Evolutionary conservation across 805 yeast species (phyloP).

Genomic region (Phaffomyces opuntiae): DNA sequence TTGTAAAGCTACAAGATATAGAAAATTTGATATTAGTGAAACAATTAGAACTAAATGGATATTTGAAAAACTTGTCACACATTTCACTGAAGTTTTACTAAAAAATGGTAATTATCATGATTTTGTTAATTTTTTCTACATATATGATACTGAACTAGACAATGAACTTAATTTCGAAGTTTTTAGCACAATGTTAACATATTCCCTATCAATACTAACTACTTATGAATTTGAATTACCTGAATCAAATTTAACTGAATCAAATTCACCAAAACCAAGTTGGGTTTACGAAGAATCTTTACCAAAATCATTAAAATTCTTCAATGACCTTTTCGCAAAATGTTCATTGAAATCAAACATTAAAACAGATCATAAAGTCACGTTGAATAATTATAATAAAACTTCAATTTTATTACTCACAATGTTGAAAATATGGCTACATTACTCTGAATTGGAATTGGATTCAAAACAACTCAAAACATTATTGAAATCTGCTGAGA

Average conservation of each 20-base stretch:
- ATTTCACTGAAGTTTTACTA: neutral
- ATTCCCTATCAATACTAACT: slow-evolving; percentile 13
- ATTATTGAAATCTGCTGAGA: slow-evolving; percentile 5
- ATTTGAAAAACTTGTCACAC: neutral
- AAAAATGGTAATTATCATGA: slow-evolving; percentile 12
- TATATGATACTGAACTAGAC: slow-evolving; percentile 7
- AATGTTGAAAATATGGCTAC: slow-evolving; percentile 13
- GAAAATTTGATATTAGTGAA: neutral
- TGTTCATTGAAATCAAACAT: neutral
- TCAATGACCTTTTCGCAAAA: slow-evolving; percentile 11
- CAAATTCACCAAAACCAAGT: neutral
- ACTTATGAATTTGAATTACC: slow-evolving; percentile 8
- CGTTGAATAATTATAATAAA: slow-evolving; percentile 8
- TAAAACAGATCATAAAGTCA: neutral
- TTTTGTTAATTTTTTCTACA: slow-evolving; percentile 10
- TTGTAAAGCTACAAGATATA: neutral
- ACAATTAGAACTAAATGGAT: neutral
- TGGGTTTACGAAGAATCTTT: slow-evolving; percentile 7
- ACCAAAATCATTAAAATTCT: neutral
- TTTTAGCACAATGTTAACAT: slow-evolving; percentile 3
- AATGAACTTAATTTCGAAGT: slow-evolving; percentile 2
- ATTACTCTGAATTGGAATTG: slow-evolving; percentile 2
- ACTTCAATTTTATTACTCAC: slow-evolving; percentile 7
- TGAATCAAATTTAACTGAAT: neutral
- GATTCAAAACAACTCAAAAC: neutral